phyloP scores from a whole-genome alignment of 129 eudicot genomes.

The Tagetes patula region DNA sequence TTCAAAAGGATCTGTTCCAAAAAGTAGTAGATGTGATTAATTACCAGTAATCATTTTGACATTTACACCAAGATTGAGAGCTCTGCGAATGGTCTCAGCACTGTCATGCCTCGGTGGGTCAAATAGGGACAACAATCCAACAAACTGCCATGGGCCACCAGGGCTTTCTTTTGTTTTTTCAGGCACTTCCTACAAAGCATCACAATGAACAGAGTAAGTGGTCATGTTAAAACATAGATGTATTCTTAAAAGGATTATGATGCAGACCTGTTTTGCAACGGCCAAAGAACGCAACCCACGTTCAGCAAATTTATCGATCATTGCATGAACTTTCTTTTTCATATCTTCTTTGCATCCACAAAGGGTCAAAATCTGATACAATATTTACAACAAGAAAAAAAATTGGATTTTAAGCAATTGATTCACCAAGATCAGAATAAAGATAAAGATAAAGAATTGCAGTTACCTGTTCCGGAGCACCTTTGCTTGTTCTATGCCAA shows the following conservation, averaged over 20 bases:
- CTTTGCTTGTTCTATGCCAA: constrained; percentile 91
- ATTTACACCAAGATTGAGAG: constrained; percentile 86
- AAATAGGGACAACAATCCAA: constrained; percentile 76
- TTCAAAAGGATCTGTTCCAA: background rate
- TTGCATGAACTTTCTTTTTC: constrained; percentile 75
- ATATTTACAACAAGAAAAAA: background rate
- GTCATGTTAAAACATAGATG: background rate
- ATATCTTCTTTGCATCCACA: constrained; percentile 83
- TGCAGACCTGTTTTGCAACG: constrained; percentile 74
- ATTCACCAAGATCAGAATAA: background rate
- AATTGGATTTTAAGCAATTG: constrained; percentile 13
- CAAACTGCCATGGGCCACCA: constrained; percentile 85
- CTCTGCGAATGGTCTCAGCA: constrained; percentile 90
- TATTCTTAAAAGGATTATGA: background rate
- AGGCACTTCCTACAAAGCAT: constrained; percentile 65
- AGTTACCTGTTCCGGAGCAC: constrained; percentile 89
- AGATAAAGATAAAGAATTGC: background rate
- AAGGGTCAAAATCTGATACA: constrained; percentile 58
- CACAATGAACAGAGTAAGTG: background rate
- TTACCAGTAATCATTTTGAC: constrained; percentile 92
- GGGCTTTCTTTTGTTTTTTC: constrained; percentile 74
- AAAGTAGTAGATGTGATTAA: background rate
- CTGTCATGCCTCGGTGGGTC: constrained; percentile 96
- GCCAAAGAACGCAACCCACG: constrained; percentile 89
- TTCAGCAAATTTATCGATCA: constrained; percentile 81